Evolutionary conservation across 352 stramenopile species (phyloP).

Genomic region (Aphanomyces invadans): DNA sequence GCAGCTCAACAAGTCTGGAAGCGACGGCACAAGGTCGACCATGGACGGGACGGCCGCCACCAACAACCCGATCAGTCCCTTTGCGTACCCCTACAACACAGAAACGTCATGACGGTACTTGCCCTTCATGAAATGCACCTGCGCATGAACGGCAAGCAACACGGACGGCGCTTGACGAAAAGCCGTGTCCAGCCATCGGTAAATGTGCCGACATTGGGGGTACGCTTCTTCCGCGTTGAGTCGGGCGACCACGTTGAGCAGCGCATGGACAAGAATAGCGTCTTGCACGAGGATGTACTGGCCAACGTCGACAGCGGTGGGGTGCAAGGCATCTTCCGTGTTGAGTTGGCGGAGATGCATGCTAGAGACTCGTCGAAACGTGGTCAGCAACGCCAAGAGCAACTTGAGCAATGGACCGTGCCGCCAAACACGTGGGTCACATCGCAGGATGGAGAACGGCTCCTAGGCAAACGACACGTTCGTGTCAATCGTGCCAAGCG

Average conservation of each 20-base stretch:
- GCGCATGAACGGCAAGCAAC: constrained; percentile 12
- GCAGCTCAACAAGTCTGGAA: constrained; percentile 5
- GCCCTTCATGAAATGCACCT: background rate
- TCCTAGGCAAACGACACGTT: background rate
- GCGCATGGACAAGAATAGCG: background rate
- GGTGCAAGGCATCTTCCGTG: constrained; percentile 8
- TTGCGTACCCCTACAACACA: background rate
- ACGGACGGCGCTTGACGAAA: background rate
- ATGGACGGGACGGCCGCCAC: background rate
- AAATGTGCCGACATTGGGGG: background rate
- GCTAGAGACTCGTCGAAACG: background rate
- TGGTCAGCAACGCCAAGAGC: background rate
- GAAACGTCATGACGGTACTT: background rate
- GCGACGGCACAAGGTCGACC: constrained; percentile 5
- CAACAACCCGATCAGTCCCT: background rate
- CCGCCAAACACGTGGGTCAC: constrained; percentile 15
- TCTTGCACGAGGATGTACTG: constrained; percentile 22
- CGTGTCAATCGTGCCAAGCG: background rate
- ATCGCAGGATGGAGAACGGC: constrained; percentile 16
- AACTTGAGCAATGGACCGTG: background rate
- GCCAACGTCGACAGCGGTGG: background rate
- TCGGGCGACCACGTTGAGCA: constrained; percentile 7
- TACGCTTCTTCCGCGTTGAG: background rate
- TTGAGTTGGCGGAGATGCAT: constrained; percentile 1
- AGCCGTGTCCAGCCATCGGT: background rate